Base-by-base conservation (phyloP, 2,329 filamentous ascomycete genomes). In the Fusarium goolgardi region DNA sequence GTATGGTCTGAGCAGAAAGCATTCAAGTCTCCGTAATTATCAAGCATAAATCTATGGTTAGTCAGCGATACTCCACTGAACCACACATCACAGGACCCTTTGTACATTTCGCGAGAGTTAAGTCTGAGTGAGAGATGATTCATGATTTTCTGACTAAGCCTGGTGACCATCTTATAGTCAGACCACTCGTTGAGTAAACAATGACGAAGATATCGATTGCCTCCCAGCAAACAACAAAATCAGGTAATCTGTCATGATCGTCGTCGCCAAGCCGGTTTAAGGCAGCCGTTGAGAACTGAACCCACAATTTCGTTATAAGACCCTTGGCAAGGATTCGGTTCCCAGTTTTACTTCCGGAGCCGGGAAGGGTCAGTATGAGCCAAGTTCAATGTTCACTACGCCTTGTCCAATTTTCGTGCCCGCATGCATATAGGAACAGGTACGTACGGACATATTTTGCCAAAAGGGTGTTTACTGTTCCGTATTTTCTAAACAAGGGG, bases 41-140 rank as follows among this genome's bases (percentile, higher is more conserved):
- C 47, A 51, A 51, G 34, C 47, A 51, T 51, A 51, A 20, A 21
- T 51, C 25, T 51, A 51, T 51, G 34, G 47, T 51, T 51, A 51
- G 47, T 51, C 29, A 23, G 12, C n/a, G 15, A 29, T 40, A 35
- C 23, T 29, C 32, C 46, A 50, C 46, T 4, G 1, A 1, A 20
- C 27, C 21, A 29, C 27, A 13, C 25, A 45, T 29, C 41, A 29
- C 25, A 27, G 11, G 25, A 27, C 21, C 11, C 25, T 29, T 45
- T 11, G 10, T 29, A 29, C 27, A 29, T 29, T 11, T 29, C 8
- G 5, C 4, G 2, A 10, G n/a, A n/a, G 11, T 16, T 1, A 18
- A 43, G 16, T 2, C 4, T 12, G 1, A 0, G 10, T 7, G 4
- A 16, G 13, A 3, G 15, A 25, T 25, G 39, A 41, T 12, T 11